phyloP scores from a whole-genome alignment of 148 eudicot genomes.

The Dianthus caryophyllus region DNA sequence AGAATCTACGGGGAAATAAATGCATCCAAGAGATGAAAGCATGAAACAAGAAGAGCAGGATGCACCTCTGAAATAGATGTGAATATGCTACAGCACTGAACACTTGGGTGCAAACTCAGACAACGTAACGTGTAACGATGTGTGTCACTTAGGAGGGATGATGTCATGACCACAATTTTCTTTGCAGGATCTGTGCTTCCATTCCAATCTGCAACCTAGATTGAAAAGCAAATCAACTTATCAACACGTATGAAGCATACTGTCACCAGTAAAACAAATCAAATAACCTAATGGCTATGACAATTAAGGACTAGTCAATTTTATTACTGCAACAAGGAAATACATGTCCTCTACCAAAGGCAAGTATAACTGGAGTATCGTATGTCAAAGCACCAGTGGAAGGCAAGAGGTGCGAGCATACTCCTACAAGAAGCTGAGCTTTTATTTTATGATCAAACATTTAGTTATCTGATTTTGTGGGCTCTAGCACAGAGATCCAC shows the following conservation, averaged over 20 bases:
- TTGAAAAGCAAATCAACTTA: slow-evolving; percentile 9
- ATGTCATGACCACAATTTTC: slow-evolving; percentile 73
- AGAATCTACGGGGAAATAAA: background rate
- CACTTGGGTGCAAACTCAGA: slow-evolving; percentile 55
- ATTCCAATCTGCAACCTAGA: slow-evolving; percentile 66
- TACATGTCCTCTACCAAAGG: background rate
- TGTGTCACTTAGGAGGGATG: slow-evolving; percentile 80
- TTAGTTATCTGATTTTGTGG: background rate
- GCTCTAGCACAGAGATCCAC: background rate
- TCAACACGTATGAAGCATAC: slow-evolving; percentile 3
- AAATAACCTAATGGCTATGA: background rate
- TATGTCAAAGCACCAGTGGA: background rate
- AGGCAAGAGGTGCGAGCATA: background rate
- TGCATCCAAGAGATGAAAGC: background rate
- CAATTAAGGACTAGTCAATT: background rate
- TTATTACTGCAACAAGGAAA: background rate
- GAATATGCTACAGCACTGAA: slow-evolving; percentile 55
- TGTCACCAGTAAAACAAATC: background rate
- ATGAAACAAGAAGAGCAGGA: slow-evolving; percentile 1
- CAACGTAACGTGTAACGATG: slow-evolving; percentile 89
- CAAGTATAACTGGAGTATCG: background rate
- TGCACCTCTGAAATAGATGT: slow-evolving; percentile 93
- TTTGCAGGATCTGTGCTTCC: slow-evolving; percentile 37
- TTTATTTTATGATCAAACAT: background rate
- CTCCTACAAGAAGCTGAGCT: background rate